Conservation (phyloP, 805 yeast genomes). For the Ogataea dorogensis region DNA sequence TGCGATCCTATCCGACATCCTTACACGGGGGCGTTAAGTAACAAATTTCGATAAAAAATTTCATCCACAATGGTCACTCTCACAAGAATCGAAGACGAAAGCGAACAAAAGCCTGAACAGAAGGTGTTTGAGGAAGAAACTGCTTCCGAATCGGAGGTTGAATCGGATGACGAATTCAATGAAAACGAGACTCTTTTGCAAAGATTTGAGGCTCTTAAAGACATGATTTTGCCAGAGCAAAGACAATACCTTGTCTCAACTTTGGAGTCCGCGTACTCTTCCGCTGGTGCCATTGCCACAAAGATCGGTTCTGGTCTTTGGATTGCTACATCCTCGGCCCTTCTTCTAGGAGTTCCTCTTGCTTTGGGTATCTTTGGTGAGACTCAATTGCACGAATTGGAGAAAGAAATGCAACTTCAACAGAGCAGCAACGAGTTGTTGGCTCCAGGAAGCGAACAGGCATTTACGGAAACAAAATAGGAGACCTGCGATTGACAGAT, state of each 20-base stretch:
- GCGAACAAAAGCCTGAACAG: conserved; percentile 27
- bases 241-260: conserved; percentile 46
- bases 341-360: conserved; percentile 89
- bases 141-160: conserved; percentile 49
- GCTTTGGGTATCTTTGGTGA: conserved; percentile 87
- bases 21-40: conserved; percentile 1
- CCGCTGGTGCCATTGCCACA: conserved; percentile 46
- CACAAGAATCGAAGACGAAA: conserved; percentile 66
- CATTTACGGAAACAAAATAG: conserved; percentile 27
- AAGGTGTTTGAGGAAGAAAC: conserved; percentile 35
- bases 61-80: conserved; percentile 62
- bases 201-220: conserved; percentile 88
- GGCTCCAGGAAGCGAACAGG: conserved; percentile 63
- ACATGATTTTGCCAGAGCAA: conserved; percentile 85
- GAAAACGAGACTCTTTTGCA: conserved; percentile 83
- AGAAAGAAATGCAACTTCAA: conserved; percentile 82
- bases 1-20: conserved; percentile 6
- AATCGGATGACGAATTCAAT: conserved; percentile 71
- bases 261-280: conserved; percentile 35
- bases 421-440: conserved; percentile 67
- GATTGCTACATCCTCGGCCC: conserved; percentile 78
- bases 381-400: conserved; percentile 92
- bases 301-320: conserved; percentile 78
- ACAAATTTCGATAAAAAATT: conserved; percentile 5
- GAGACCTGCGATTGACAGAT: conserved; percentile 6